Percentiles rank a stretch among this genome's conserved stretches.
phyloP scores from a whole-genome alignment of 2,329 filamentous ascomycete species.

The Tolypocladium nubicola region DNA sequence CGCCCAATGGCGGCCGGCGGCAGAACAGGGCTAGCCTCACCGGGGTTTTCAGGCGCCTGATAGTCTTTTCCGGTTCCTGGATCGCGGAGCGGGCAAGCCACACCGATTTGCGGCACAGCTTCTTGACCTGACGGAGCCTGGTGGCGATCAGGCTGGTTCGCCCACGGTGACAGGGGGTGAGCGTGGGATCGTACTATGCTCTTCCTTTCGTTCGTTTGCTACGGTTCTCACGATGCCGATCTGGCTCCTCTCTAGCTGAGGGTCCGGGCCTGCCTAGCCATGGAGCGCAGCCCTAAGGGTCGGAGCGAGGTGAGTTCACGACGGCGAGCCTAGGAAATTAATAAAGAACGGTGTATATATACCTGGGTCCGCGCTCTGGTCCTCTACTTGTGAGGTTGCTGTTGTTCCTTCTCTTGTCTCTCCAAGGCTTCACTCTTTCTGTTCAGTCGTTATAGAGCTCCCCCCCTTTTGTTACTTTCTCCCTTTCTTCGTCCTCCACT shows the following conservation, averaged over 20 bases:
- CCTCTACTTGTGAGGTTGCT: neutral
- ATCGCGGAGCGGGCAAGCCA: neutral
- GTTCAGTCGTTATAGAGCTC: neutral
- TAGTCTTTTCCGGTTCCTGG: neutral
- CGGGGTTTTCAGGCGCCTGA: neutral
- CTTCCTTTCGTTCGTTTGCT: neutral
- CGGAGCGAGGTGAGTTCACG: neutral
- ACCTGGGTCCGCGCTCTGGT: neutral
- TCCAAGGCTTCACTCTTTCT: neutral
- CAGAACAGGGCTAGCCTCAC: no score
- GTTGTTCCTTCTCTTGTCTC: neutral
- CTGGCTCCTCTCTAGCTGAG: neutral
- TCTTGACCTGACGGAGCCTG: neutral
- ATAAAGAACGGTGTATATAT: neutral
- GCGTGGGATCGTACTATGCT: neutral
- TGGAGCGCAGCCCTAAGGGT: neutral
- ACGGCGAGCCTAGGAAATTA: neutral
- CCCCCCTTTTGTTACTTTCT: neutral
- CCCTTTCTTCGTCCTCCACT: conserved; percentile 5
- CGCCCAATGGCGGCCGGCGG: neutral
- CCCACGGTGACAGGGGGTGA: neutral
- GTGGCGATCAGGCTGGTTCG: neutral
- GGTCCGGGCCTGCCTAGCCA: neutral
- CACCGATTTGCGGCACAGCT: neutral
- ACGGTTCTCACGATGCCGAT: neutral